A percentile compares a stretch with the other conserved stretches of the same genome.
Conservation (phyloP, 2,329 filamentous ascomycete species). For the Pseudogymnoascus sp. region DNA sequence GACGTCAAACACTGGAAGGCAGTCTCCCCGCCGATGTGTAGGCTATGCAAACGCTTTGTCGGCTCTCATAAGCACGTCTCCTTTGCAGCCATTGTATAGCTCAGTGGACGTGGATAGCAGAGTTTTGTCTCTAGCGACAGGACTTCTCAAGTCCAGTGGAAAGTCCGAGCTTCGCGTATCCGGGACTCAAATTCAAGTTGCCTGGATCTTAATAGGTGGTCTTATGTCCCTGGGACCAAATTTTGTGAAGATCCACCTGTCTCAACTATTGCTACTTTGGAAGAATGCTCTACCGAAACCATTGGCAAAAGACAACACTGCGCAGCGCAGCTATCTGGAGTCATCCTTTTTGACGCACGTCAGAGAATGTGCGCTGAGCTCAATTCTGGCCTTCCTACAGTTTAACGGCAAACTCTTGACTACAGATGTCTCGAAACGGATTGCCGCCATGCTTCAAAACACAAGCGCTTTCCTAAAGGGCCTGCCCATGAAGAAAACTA, state of each 20-base stretch:
- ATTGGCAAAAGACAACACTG: slow-evolving; percentile 83
- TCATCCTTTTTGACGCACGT: slow-evolving; percentile 92
- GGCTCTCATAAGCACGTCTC: slow-evolving; percentile 82
- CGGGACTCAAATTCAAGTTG: slow-evolving; percentile 92
- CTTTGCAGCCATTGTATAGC: slow-evolving; percentile 80
- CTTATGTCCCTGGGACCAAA: slow-evolving; percentile 95
- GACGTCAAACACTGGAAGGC: slow-evolving; percentile 52
- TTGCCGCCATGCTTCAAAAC: slow-evolving; percentile 91
- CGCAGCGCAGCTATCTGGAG: slow-evolving; percentile 76
- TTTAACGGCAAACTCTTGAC: slow-evolving; percentile 90
- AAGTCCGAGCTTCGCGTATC: slow-evolving; percentile 86
- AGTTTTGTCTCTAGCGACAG: slow-evolving; percentile 84
- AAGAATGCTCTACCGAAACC: slow-evolving; percentile 95
- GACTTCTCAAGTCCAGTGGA: slow-evolving; percentile 83
- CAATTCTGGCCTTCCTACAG: slow-evolving; percentile 84
- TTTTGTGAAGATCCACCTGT: slow-evolving; percentile 97
- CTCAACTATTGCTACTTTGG: slow-evolving; percentile 88
- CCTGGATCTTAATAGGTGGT: slow-evolving; percentile 94
- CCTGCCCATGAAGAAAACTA: slow-evolving; percentile 73
- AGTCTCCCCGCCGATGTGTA: slow-evolving; percentile 75
- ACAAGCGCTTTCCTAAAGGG: slow-evolving; percentile 84
- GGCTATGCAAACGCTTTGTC: slow-evolving; percentile 90
- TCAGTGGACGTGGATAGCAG: slow-evolving; percentile 93
- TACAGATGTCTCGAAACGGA: slow-evolving; percentile 85
- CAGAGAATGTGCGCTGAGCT: slow-evolving; percentile 85